Evolutionary conservation across 371 early-diverging fungal species (phyloP).

Genomic region (Furculomyces boomerangus): DNA sequence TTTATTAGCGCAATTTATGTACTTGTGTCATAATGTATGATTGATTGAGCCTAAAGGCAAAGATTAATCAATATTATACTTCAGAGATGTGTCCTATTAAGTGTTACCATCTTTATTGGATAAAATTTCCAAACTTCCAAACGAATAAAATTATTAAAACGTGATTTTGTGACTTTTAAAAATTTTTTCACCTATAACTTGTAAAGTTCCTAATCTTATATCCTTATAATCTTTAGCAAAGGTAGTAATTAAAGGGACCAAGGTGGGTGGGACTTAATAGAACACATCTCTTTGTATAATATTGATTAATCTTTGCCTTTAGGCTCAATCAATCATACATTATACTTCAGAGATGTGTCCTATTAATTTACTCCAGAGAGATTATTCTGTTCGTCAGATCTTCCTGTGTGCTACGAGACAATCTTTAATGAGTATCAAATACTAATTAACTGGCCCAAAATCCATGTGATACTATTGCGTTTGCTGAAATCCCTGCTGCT

Average conservation of each 20-base stretch:
- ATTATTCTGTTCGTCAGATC: background rate
- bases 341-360: background rate
- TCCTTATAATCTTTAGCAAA: background rate
- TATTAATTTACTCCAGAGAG: background rate
- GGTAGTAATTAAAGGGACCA: background rate
- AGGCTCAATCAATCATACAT: background rate
- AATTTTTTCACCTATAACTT: background rate
- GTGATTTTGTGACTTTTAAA: background rate
- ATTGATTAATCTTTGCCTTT: background rate
- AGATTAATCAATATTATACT: background rate
- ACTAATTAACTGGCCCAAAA: background rate
- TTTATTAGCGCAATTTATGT: too few relatives aligned
- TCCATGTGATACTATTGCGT: background rate
- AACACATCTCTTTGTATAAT: background rate
- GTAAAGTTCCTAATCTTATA: background rate
- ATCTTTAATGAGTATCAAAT: background rate
- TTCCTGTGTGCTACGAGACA: background rate
- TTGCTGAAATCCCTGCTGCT: background rate
- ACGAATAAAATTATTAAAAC: background rate
- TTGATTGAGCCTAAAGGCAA: background rate
- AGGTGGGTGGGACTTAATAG: background rate
- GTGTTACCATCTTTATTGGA: background rate
- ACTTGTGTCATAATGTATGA: background rate
- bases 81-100: background rate
- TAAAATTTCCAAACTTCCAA: background rate